Evolutionary conservation across 352 stramenopile genomes (phyloP), one percentile per base, ranked within the genome.

Genomic region (Aphanomyces stellatus): DNA sequence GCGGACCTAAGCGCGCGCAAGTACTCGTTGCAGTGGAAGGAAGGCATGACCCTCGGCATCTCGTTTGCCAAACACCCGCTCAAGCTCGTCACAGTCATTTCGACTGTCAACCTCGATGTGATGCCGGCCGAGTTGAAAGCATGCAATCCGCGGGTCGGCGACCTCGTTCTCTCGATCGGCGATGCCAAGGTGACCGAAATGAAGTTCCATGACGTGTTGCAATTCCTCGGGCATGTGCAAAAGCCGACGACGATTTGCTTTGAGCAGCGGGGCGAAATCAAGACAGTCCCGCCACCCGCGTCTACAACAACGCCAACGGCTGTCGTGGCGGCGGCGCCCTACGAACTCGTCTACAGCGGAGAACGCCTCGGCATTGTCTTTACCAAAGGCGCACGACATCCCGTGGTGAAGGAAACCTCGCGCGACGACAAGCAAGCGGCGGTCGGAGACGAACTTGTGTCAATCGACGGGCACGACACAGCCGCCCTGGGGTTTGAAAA

Each of bases 21-120:
- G 27, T 57, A 57, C 30, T 33, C 25, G 15, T 57, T 57, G 13
- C 17, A 57, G 30, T 65, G 59, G 59, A 37, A 7, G 10, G 41
- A 27, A 15, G 64, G 79, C 62, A 64, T 72, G 41, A 72, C 82
- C 0, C 71, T 93, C 11, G 85, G 85, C 37, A 75, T 93, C 37
- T 90, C 85, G 19, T 71, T 93, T 19, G 81, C 81, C 3, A 90
- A 90, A 80, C 82, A 93, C 53, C 85, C 85, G 62, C 88, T 80
- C 53, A 77, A 82, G 24, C 62, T 93, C 15, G 79, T 90, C 70
- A 81, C 82, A 6, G 76, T 76, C 48, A 85, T 93, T 70, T 90
- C 81, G 42, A 71, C 63, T 0, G 78, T 92, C 55, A 80, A 92
- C 55, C 37, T 73, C 11, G 73, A 72, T 22, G 84, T 84, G 51